These are phyloP conservation scores for Aspergillus unguis DNA, from an alignment of 2,329 filamentous ascomycete species.

Conservation along the genomic window DNA sequence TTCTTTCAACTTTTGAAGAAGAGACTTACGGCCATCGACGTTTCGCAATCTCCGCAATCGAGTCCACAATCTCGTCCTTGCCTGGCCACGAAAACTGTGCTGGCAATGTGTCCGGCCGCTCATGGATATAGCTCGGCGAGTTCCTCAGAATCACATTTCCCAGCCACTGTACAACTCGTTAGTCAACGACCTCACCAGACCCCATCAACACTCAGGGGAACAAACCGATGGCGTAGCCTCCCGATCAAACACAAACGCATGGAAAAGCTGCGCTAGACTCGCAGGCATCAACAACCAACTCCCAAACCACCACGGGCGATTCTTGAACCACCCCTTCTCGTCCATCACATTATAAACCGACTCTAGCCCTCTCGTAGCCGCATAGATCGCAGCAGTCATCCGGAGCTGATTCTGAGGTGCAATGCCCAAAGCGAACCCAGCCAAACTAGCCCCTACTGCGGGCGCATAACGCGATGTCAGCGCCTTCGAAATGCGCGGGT, in stretches of 20 bases:
- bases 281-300: slow-evolving; percentile 79
- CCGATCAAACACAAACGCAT: slow-evolving; percentile 72
- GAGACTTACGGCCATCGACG: slow-evolving; percentile 74
- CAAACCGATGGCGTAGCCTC: slow-evolving; percentile 66
- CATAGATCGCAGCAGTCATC: slow-evolving; percentile 76
- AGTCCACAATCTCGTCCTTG: slow-evolving; percentile 73
- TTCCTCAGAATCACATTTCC: slow-evolving; percentile 65
- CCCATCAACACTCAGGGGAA: slow-evolving; percentile 22
- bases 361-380: slow-evolving; percentile 76
- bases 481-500: slow-evolving; percentile 69
- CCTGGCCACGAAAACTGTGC: slow-evolving; percentile 68
- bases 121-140: slow-evolving; percentile 75
- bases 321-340: slow-evolving; percentile 63
- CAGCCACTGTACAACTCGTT: slow-evolving; percentile 45
- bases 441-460: slow-evolving; percentile 83
- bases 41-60: slow-evolving; percentile 73
- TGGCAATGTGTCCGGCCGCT: slow-evolving; percentile 67
- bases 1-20: too few relatives aligned
- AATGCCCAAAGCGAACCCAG: slow-evolving; percentile 80
- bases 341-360: slow-evolving; percentile 82
- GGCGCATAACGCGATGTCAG: slow-evolving; percentile 82
- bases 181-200: slow-evolving; percentile 1
- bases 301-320: slow-evolving; percentile 78
- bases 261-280: slow-evolving; percentile 70
- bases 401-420: slow-evolving; percentile 67